phyloP scores from a whole-genome alignment of 2,329 filamentous ascomycete genomes.

The Aureobasidium pullulans region DNA sequence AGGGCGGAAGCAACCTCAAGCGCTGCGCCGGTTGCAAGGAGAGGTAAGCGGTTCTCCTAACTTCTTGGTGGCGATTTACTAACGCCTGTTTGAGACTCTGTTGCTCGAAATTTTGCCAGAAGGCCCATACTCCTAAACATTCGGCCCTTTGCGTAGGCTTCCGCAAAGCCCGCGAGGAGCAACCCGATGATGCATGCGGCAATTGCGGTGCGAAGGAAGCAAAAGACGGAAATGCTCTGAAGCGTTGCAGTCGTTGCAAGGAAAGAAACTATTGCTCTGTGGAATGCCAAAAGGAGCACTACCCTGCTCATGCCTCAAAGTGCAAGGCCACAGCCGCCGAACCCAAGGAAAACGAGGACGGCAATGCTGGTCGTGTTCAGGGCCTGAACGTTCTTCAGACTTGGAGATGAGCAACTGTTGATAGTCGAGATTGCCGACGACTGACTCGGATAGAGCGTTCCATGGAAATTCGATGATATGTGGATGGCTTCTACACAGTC shows the following conservation, averaged over 20 bases:
- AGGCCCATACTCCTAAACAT: background rate
- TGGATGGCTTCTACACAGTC: too few relatives aligned
- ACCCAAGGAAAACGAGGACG: background rate
- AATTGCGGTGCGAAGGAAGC: background rate
- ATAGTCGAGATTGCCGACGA: background rate
- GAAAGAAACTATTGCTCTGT: background rate
- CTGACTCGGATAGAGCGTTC: too few relatives aligned
- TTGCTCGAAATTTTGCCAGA: background rate
- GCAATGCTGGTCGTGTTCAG: background rate
- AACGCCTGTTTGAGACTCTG: background rate
- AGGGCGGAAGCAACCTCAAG: background rate
- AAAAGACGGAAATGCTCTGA: background rate
- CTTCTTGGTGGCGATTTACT: background rate
- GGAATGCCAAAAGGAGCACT: background rate
- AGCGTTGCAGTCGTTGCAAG: background rate
- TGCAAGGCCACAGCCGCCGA: background rate
- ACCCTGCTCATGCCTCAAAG: background rate
- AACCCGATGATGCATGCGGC: background rate
- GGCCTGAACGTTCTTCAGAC: background rate
- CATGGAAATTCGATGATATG: too few relatives aligned
- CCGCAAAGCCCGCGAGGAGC: background rate
- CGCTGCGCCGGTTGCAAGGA: constrained; percentile 2
- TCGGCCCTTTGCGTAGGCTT: background rate
- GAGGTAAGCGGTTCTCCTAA: background rate
- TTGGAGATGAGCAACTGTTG: background rate